A percentile compares a stretch with the other conserved stretches of the same genome.
These are phyloP conservation scores for Rhododendron simsii DNA, from an alignment of 148 eudicot species.

Conservation along the genomic window DNA sequence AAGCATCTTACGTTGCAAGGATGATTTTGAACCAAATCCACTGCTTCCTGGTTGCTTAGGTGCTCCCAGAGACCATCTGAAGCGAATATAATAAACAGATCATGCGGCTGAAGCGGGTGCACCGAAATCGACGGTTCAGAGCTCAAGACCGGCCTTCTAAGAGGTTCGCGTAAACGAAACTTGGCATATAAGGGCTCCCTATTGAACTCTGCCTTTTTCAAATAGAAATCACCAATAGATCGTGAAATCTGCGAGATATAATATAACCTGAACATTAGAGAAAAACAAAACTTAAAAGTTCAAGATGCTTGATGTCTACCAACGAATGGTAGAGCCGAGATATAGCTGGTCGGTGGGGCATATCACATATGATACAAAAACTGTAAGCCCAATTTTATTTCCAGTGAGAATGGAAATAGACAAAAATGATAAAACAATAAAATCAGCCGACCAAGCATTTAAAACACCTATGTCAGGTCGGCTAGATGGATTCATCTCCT, in stretches of 20 bases:
- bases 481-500: background rate
- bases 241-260: constrained; percentile 54
- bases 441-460: background rate
- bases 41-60: constrained; percentile 78
- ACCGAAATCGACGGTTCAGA: constrained; percentile 63
- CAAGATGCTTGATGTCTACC: background rate
- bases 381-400: background rate
- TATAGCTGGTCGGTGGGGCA: background rate
- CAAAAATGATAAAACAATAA: background rate
- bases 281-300: background rate
- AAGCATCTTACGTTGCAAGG: constrained; percentile 49
- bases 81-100: constrained; percentile 75
- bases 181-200: constrained; percentile 68
- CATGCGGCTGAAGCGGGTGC: constrained; percentile 60
- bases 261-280: constrained; percentile 8
- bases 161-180: constrained; percentile 73
- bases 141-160: constrained; percentile 70
- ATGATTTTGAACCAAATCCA: constrained; percentile 63
- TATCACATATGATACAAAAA: background rate
- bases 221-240: constrained; percentile 77
- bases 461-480: background rate
- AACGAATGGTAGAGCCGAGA: background rate
- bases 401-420: background rate
- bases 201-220: constrained; percentile 72
- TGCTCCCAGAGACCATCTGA: constrained; percentile 94